Evolutionary conservation across 139 green algal genomes (phyloP).

Genomic region (Eudorina sp.): DNA sequence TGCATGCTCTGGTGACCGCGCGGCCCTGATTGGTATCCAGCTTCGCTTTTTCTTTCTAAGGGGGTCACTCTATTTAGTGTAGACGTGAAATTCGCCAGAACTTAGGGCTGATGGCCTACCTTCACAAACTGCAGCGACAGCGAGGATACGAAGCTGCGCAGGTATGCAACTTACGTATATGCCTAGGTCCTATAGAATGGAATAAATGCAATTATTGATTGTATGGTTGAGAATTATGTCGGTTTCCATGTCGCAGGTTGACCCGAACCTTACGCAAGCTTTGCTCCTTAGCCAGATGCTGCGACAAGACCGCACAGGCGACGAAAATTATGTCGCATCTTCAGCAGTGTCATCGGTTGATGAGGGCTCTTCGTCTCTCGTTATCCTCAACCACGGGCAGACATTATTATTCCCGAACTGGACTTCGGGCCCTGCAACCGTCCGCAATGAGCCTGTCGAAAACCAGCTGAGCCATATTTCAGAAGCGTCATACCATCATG

Average conservation of each 20-base stretch:
- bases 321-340: not conserved
- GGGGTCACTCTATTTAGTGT: not conserved
- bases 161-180: not conserved
- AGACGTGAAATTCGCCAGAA: not conserved
- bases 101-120: not conserved
- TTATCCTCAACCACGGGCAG: not conserved
- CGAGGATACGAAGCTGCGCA: not conserved
- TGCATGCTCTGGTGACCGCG: not conserved
- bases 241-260: not conserved
- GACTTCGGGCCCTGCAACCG: too few relatives aligned
- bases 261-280: not conserved
- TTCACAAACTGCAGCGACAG: not conserved
- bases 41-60: not conserved
- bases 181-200: not conserved
- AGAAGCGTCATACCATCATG: too few relatives aligned
- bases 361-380: not conserved
- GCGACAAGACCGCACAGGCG: not conserved
- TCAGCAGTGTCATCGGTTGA: not conserved
- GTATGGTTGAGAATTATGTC: not conserved
- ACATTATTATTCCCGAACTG: not conserved
- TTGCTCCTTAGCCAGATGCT: not conserved
- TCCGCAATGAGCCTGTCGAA: too few relatives aligned
- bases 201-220: not conserved
- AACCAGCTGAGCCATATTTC: too few relatives aligned
- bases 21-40: not conserved